Base-by-base conservation (phyloP, 768 basidiomycete species). In the Psilocybe sp. region DNA sequence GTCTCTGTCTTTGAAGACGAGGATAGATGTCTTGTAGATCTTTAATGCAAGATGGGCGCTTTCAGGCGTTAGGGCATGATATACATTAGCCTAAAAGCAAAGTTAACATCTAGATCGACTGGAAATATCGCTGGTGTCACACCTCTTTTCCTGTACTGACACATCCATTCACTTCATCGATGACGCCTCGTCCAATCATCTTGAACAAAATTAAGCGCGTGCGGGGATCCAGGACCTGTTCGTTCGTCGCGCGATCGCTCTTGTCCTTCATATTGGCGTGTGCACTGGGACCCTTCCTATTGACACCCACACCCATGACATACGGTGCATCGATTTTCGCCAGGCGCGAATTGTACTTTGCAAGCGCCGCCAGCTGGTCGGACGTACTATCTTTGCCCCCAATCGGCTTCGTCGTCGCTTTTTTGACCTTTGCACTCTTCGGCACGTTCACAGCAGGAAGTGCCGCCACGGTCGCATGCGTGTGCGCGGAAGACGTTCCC, bases 101-200 rank as follows among this genome's bases (percentile, higher is more conserved):
- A 50, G 54, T 18, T 38, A 44, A 20, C 34, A 47, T 57, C 8
- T 49, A 32, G 46, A 44, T 16, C 40, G 33, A 50, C 33, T 28
- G 18, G 23, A 51, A 37, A 33, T 28, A 47, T 44, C 19, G n/a
- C 15, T n/a, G 42, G 23, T 28, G 44, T 44, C 77, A 15, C 47
- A 91, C 94, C 81, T 99, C 97, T 77, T 99, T 99, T 23, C 97
- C 97, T 0, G 97, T 98, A 61, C 91, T 94, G 38, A 99, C 85
- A 69, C 97, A 98, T 2, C 95, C 93, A 57, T 98, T 96, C 40
- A 99, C 85, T 65, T 92, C 88, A 47, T 88, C 82, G 12, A 99
- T 80, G 13, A 98, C 63, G 0, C 85, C 94, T 45, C 94, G 76
- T 4, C 92, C 90, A 48, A 97, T 90, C 89, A 98, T 93, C 72